phyloP scores from a whole-genome alignment of 176 grass and related monocot genomes.

The Eragrostis nindensis region DNA sequence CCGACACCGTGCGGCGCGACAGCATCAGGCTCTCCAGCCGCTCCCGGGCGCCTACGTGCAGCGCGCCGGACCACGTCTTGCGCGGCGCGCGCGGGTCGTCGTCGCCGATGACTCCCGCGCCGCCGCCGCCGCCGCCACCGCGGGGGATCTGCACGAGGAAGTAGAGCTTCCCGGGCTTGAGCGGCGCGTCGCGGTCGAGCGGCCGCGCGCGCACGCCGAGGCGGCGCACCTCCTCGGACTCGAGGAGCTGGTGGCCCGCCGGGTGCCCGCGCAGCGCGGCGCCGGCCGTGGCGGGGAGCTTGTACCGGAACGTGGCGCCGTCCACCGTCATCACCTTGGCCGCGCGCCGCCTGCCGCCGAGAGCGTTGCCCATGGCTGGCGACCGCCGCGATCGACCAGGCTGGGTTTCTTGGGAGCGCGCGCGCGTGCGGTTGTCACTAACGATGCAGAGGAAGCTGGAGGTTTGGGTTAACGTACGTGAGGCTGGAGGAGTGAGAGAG shows the following conservation, averaged over 20 bases:
- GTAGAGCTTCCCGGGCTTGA: constrained; percentile 90
- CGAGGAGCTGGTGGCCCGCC: constrained; percentile 73
- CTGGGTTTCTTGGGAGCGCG: background rate
- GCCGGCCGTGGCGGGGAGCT: constrained; percentile 50
- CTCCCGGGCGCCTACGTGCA: constrained; percentile 78
- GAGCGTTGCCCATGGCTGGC: constrained; percentile 74
- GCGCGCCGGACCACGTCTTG: constrained; percentile 82
- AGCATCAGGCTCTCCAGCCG: constrained; percentile 92
- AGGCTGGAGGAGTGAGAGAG: constrained; percentile 24
- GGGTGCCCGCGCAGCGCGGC: constrained; percentile 71
- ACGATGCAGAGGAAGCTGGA: constrained; percentile 1
- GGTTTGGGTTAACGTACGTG: constrained; percentile 32
- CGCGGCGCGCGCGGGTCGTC: constrained; percentile 46
- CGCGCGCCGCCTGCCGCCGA: constrained; percentile 55
- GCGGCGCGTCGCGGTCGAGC: constrained; percentile 68
- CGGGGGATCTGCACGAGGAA: constrained; percentile 83
- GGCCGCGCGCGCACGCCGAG: constrained; percentile 66
- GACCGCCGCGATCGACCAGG: background rate
- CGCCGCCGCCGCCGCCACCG: background rate
- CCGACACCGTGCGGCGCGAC: constrained; percentile 80
- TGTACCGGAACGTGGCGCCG: constrained; percentile 76
- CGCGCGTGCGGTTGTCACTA: background rate
- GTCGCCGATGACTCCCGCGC: too few species aligned
- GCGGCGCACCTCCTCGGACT: constrained; percentile 81
- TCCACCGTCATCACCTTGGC: constrained; percentile 99